phyloP scores from a whole-genome alignment of 2,329 filamentous ascomycete species.

The Fusarium xylarioides region DNA sequence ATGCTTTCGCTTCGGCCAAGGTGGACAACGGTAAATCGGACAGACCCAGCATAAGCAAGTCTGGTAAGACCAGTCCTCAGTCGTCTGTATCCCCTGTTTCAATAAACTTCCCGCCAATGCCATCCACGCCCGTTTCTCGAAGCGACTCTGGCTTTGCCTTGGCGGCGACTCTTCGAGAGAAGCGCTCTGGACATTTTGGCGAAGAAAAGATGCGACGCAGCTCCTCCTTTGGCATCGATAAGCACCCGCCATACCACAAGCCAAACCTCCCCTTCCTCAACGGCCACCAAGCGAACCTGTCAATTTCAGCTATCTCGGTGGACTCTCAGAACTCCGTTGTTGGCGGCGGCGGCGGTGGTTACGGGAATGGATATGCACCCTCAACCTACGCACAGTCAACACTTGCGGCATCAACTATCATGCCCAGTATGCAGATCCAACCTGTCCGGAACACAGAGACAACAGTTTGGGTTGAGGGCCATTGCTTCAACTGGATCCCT shows the following conservation, averaged over 20 bases:
- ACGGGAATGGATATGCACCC: slow-evolving; percentile 74
- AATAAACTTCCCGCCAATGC: slow-evolving; percentile 77
- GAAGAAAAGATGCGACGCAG: slow-evolving; percentile 84
- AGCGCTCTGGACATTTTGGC: slow-evolving; percentile 90
- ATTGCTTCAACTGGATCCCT: slow-evolving; percentile 75
- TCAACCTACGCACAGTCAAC: slow-evolving; percentile 89
- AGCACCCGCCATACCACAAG: slow-evolving; percentile 71
- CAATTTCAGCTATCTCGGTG: slow-evolving; percentile 67
- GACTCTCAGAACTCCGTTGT: slow-evolving; percentile 75
- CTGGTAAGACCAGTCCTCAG: slow-evolving; percentile 68
- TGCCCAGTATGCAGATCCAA: slow-evolving; percentile 85
- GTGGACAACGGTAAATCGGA: slow-evolving; percentile 73
- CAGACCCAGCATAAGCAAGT: slow-evolving; percentile 79
- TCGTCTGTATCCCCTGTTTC: slow-evolving; percentile 80
- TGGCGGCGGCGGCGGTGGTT: slow-evolving; percentile 46
- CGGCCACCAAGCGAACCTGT: slow-evolving; percentile 67
- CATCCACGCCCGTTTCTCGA: slow-evolving; percentile 81
- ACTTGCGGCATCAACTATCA: slow-evolving; percentile 83
- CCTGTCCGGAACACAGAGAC: slow-evolving; percentile 82
- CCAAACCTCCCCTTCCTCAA: slow-evolving; percentile 79
- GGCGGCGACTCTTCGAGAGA: slow-evolving; percentile 87
- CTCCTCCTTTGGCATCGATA: slow-evolving; percentile 89
- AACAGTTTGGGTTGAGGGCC: slow-evolving; percentile 84
- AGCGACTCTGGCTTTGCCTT: slow-evolving; percentile 93
- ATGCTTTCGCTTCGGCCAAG: slow-evolving; percentile 84